Evolutionary conservation across 805 yeast genomes (phyloP).

Genomic region (Zygosaccharomyces kombuchaensis): DNA sequence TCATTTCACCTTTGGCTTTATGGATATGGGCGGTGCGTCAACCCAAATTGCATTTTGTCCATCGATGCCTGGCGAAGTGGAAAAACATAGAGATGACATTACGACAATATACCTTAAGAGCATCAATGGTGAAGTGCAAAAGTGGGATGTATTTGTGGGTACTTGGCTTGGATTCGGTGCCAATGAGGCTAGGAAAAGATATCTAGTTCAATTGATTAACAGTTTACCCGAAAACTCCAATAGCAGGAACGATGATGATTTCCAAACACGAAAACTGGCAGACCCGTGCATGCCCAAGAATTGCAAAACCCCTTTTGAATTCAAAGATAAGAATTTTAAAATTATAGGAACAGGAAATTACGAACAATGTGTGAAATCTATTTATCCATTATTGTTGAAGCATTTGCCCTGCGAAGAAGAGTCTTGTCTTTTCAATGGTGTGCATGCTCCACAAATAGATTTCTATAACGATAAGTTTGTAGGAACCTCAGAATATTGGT

Average conservation of each 20-base stretch:
- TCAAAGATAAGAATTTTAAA: slow-evolving; percentile 43
- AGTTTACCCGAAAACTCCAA: slow-evolving; percentile 47
- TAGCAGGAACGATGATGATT: slow-evolving; percentile 44
- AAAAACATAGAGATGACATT: slow-evolving; percentile 68
- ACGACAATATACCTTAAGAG: slow-evolving; percentile 61
- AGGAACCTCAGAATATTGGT: slow-evolving; percentile 97
- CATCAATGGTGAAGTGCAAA: slow-evolving; percentile 63
- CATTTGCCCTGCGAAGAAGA: slow-evolving; percentile 78
- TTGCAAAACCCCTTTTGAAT: slow-evolving; percentile 44
- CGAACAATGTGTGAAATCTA: slow-evolving; percentile 62
- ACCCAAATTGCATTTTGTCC: slow-evolving; percentile 95
- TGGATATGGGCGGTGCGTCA: slow-evolving; percentile 99
- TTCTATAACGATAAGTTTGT: slow-evolving; percentile 76
- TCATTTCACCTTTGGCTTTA: slow-evolving; percentile 77
- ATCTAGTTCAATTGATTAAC: slow-evolving; percentile 52
- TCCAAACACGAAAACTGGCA: slow-evolving; percentile 36
- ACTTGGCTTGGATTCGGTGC: slow-evolving; percentile 99
- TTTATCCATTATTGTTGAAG: slow-evolving; percentile 73
- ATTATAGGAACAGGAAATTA: slow-evolving; percentile 77
- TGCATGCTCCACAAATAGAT: slow-evolving; percentile 86
- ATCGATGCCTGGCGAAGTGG: slow-evolving; percentile 51
- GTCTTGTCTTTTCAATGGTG: slow-evolving; percentile 93
- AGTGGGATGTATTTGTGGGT: slow-evolving; percentile 86
- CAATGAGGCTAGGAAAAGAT: slow-evolving; percentile 80
- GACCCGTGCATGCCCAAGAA: slow-evolving; percentile 85